Evolutionary conservation across 805 yeast species (phyloP), one percentile per base, ranked within the genome.

Genomic region (Suhomyces sp.): DNA sequence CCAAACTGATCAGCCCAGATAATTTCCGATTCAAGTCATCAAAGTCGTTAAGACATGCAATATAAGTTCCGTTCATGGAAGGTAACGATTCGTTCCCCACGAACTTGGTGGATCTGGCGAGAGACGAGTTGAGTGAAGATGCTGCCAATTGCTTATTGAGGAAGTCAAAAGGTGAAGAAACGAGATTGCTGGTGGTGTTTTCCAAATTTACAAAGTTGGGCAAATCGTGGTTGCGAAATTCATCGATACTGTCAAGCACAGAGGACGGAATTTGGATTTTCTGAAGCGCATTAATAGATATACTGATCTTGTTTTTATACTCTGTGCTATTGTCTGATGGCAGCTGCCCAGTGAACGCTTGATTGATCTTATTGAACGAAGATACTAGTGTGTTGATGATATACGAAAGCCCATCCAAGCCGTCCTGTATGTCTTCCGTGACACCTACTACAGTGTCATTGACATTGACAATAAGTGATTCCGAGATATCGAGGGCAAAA

Each of bases 401-500:
- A 1, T 68, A 64, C 1, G 89, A 76, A 2, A 93, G 61, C 27
- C 82, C 87, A 8, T 76, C 76, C 29, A 92, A 68, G 0, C 92
- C 94, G 35, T 74, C 78, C 50, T 89, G 84, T 24, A 92, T 70
- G 6, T 82, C 91, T 43, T 72, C 71, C 0, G 88, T 81, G n/a
- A 84, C 64, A 0, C 67, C 66, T 0, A 67, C 67, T 1, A 89
- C 65, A 0, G 94, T 83, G 1, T 69, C 69, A 60, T 92, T 90
- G 2, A 90, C 87, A 19, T 54, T 63, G 13, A 53, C 64, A 6
- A 91, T 75, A 0, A 89, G 72, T 1, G 78, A 63, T 58, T 86
- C 88, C 0, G 96, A 84, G 0, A 89, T 81, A 61, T 88, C 86
- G 1, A 88, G 65, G 0, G 96, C 96, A 27, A 84, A 82, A 57